Evolutionary conservation across 2,329 filamentous ascomycete genomes (phyloP).

Genomic region (Fusarium redolens): DNA sequence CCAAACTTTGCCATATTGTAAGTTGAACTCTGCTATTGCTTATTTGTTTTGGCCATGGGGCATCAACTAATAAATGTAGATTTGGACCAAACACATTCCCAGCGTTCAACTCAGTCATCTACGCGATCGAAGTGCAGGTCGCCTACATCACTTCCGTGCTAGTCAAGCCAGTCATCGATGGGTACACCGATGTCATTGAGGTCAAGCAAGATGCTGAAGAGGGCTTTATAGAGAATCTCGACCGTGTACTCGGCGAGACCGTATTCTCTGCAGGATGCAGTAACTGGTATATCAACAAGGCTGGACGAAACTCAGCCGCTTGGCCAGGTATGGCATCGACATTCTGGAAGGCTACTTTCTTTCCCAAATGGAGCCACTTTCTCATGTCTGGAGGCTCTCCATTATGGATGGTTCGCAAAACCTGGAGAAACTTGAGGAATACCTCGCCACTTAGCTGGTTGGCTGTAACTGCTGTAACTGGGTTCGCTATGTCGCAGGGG

Average conservation of each 20-base stretch:
- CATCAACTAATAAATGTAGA: background rate
- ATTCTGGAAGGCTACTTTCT: background rate
- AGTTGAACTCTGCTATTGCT: background rate
- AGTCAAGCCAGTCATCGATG: slow-evolving; percentile 15
- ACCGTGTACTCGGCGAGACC: slow-evolving; percentile 40
- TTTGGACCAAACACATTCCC: slow-evolving; percentile 29
- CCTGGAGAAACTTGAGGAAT: too few species aligned
- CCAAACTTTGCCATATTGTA: slow-evolving; percentile 48
- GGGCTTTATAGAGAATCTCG: too few species aligned
- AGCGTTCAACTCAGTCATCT: slow-evolving; percentile 48
- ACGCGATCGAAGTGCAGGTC: slow-evolving; percentile 33
- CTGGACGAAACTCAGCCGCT: slow-evolving; percentile 48
- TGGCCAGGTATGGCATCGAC: slow-evolving; percentile 1
- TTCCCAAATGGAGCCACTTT: background rate
- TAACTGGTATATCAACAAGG: slow-evolving; percentile 56
- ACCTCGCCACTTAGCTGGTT: too few species aligned
- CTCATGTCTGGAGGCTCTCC: background rate
- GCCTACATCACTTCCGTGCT: slow-evolving; percentile 32
- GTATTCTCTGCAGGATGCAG: slow-evolving; percentile 53
- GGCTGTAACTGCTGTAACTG: too few species aligned
- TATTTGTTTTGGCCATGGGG: too few species aligned
- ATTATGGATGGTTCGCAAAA: background rate
- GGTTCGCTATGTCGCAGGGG: too few species aligned
- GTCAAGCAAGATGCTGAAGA: background rate
- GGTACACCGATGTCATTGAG: slow-evolving; percentile 1